Base-by-base conservation (phyloP, 2,329 filamentous ascomycete genomes). In the Biscogniauxia mediterranea region DNA sequence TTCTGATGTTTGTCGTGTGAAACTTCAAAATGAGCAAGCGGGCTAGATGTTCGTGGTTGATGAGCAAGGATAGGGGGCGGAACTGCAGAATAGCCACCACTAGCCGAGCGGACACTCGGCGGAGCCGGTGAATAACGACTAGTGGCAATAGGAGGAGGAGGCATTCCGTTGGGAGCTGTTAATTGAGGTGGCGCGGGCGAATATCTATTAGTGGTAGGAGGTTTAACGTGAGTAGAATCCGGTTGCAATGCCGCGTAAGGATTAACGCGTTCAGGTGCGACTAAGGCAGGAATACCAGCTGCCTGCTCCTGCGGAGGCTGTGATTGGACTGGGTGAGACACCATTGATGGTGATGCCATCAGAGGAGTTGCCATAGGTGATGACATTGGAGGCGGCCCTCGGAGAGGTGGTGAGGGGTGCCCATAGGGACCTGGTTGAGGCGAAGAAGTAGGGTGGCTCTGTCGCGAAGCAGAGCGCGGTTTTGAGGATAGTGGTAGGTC, bases 401-500 rank as follows among this genome's bases (percentile, higher is more conserved):
- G 70, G 7, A 73, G 69, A 56, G 68, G 70, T 11, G 74, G 71
- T 49, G 74, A 72, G 52, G 78, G 68, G 28, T 76, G 72, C 9
- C 70, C 73, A 52, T 74, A 73, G 0, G 75, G 72, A 23, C 66
- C 75, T 54, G 73, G 70, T 46, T 75, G 79, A 23, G 73, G 72
- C 17, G 82, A 80, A 7, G 82, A 83, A 5, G 76, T 71, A 50
- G 75, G 72, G 25, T 74, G 76, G 66, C 80, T 81, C 26, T 84
- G 83, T 58, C 86, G 81, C 1, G 85, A 84, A 23, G 82, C 80
- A 19, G 86, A 84, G 25, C 88, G 84, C n/a, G 86, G 83, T 70
- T 82, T 88, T 3, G 84, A 76, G 1, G 82, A 75, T 56, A 89
- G 75, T 1, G 91, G 91, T 21, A 94, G 79, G 58, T 94, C 91